Base-by-base conservation (phyloP, 208 protist genomes). In the Leishmania tropica region DNA sequence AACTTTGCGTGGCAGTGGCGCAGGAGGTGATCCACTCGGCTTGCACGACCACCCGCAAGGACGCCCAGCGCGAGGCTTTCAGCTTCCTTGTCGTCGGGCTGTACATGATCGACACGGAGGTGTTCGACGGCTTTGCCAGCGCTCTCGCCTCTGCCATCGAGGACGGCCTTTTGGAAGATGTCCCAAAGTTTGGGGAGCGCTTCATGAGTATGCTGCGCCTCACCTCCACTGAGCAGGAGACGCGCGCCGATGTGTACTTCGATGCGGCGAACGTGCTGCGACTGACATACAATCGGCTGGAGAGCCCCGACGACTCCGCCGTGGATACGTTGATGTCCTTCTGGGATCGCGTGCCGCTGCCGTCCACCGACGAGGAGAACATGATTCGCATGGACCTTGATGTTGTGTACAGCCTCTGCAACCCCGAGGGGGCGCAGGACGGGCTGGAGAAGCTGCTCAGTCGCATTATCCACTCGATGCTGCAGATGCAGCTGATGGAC, bases 131-230 rank as follows among this genome's bases (percentile, higher is more conserved):
- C 35, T 96, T 98, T 77, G 89, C 92, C 58, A 83, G 81, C 62
- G 90, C 95, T 5, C 84, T 95, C 21, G 89, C 88, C 10, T 78
- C 84, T 7, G 95, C 95, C 21, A 89, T 96, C 48, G 92, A 97
- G 83, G 95, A 98, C 54, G 93, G 92, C 31, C 60, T 96, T 35
- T 76, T 97, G 19, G 92, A 96, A 78, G 95, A 98, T 75, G 91
- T 94, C 45, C 95, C 95, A 31, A 95, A 94, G 90, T 96, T 96
- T 88, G 87, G 88, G 45, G 92, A 96, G 82, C 95, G 95, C 67
- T 96, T 95, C 76, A 95, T 96, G 87, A 79, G 73, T 53, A 96
- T 98, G 89, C 89, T 98, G 84, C 85, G 88, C 15, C 86, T 95
- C 75, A 92, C 88, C 65, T 95, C 93, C n/a, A 87, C 87, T 37